Base-by-base conservation (phyloP, 768 basidiomycete genomes). In the Chlorophyllum brunneum region DNA sequence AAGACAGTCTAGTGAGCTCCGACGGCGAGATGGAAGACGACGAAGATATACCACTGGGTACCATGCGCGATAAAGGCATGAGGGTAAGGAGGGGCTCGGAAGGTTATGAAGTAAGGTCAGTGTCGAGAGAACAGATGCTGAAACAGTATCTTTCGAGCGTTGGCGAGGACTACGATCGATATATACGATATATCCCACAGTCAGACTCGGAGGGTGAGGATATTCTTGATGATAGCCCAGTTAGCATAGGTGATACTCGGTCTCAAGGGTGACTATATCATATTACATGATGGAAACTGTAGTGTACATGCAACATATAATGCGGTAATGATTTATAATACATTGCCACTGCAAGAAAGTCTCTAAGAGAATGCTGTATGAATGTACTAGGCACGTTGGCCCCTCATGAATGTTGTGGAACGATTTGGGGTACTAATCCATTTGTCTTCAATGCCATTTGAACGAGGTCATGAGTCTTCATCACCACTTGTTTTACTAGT, bases 11-110 rank as follows among this genome's bases (percentile, higher is more conserved):
- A 7, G 63, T 59, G 26, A 56, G 59, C 46, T 63, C 67, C n/a
- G 65, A 71, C 13, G 56, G 59, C 22, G 64, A 64, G 13, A 56
- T 58, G 26, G 48, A 59, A 29, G 61, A 60, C 27, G 59, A 62
- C 40, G 51, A 51, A 13, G 24, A 57, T 41, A 13, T 46, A 7
- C 37, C 51, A 4, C 24, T 53, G 18, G 44, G 51, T 6, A 20
- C 22, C 3, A 36, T 51, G 37, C 24, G 20, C 20, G 48, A 54
- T 26, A 63, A 57, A 4, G 40, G 56, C 27, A 55, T 62, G 5
- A 67, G 65, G 27, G 72, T 88, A 41, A 74, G 91, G 47, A 69
- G 80, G 38, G 90, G 91, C 18, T 92, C 89, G 11, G 92, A 93
- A 68, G 91, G 91, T 3, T 88, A 84, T 58, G 91, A 93, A 62